Conservation (phyloP, 2,329 filamentous ascomycete species). For the Phyllosticta paracitricarpa region DNA sequence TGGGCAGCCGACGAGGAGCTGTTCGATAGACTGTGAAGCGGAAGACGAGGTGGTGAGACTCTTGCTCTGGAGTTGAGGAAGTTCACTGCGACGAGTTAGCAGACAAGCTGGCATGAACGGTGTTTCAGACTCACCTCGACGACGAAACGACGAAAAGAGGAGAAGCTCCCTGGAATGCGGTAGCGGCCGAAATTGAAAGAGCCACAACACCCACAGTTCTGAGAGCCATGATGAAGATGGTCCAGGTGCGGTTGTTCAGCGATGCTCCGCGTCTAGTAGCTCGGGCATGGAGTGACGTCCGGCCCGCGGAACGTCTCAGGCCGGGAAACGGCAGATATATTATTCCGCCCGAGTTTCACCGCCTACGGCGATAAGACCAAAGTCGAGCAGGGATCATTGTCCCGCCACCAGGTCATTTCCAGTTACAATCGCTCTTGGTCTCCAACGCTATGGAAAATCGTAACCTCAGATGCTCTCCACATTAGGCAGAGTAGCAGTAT, state of each 20-base stretch:
- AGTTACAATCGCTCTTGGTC: background rate
- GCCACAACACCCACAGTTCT: constrained; percentile 37
- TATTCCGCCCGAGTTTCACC: background rate
- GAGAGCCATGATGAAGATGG: constrained; percentile 30
- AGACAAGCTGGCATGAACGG: background rate
- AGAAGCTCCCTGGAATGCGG: constrained; percentile 76
- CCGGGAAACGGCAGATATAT: too few relatives aligned
- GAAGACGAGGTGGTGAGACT: constrained; percentile 34
- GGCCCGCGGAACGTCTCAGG: background rate
- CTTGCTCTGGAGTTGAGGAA: constrained; percentile 18
- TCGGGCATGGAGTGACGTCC: background rate
- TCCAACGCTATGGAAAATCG: background rate
- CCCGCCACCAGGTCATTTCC: background rate
- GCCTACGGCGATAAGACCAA: background rate
- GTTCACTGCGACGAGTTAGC: constrained; percentile 20
- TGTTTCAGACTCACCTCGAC: constrained; percentile 45
- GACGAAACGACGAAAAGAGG: constrained; percentile 86
- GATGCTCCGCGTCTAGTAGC: background rate
- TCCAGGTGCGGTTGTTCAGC: background rate
- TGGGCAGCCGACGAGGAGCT: constrained; percentile 54
- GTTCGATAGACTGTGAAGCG: constrained; percentile 33
- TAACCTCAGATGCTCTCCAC: background rate
- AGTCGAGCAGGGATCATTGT: background rate
- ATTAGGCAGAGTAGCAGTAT: background rate
- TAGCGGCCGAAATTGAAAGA: constrained; percentile 40